Evolutionary conservation across 2,329 filamentous ascomycete genomes (phyloP).

Genomic region (Colletotrichum karsti): DNA sequence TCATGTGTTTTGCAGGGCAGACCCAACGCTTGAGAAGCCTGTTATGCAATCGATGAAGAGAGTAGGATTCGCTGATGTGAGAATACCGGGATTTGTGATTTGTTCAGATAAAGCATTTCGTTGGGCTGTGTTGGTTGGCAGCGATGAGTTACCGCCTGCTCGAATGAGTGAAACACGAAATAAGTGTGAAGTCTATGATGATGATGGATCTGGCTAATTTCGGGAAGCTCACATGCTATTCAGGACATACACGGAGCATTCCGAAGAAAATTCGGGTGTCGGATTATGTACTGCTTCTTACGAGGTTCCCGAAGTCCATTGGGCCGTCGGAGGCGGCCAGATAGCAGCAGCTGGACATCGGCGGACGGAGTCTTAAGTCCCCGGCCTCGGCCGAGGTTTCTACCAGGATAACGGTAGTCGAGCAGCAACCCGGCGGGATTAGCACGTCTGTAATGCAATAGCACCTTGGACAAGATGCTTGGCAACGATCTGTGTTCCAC

Average conservation of each 20-base stretch:
- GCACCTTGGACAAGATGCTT: background rate
- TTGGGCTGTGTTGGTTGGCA: background rate
- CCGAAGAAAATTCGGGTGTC: background rate
- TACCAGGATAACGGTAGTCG: background rate
- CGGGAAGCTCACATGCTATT: too few species aligned
- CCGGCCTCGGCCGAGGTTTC: conserved; percentile 5
- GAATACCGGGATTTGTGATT: background rate
- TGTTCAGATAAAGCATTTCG: background rate
- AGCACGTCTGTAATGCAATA: background rate
- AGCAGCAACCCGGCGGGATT: background rate
- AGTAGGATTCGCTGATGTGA: conserved; percentile 2
- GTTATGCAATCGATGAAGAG: background rate
- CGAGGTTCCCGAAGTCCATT: background rate
- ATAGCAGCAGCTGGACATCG: conserved; percentile 9
- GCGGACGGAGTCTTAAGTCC: conserved; percentile 1
- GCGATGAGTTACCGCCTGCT: background rate
- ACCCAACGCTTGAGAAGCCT: background rate
- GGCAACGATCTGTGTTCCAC: background rate
- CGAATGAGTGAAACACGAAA: too few species aligned
- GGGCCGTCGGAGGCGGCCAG: background rate
- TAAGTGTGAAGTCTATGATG: background rate
- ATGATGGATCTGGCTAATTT: background rate
- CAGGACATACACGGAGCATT: too few species aligned
- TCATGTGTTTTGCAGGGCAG: background rate
- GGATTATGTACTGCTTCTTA: background rate